These are phyloP conservation scores for Coemansia sp. DNA, from an alignment of 371 early-diverging fungal species.

Conservation along the genomic window DNA sequence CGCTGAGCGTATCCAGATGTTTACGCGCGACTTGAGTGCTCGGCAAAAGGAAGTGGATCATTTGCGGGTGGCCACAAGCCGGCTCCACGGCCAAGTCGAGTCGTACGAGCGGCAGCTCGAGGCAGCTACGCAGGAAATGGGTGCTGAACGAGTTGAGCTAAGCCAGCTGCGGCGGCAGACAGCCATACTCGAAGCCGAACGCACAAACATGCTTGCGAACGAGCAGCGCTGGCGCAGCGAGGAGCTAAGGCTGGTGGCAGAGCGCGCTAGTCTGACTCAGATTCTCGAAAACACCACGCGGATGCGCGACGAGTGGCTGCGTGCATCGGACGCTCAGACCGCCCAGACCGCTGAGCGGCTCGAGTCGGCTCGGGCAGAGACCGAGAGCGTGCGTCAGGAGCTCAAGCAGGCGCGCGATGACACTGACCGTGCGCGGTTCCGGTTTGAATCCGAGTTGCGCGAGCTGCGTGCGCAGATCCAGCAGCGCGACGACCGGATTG, in stretches of 20 bases:
- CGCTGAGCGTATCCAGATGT: constrained; percentile 58
- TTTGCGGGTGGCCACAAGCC: constrained; percentile 47
- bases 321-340: constrained; percentile 31
- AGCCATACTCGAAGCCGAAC: constrained; percentile 35
- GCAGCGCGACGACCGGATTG: constrained; percentile 29
- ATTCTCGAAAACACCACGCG: constrained; percentile 51
- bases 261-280: constrained; percentile 49
- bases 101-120: constrained; percentile 49
- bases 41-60: constrained; percentile 54
- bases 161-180: constrained; percentile 30
- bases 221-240: constrained; percentile 50
- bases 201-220: constrained; percentile 26
- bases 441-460: constrained; percentile 29
- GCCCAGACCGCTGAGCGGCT: constrained; percentile 24
- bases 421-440: constrained; percentile 26
- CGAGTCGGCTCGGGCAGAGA: constrained; percentile 22
- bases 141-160: constrained; percentile 29
- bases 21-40: constrained; percentile 51
- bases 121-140: constrained; percentile 4
- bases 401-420: constrained; percentile 30
- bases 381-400: constrained; percentile 27
- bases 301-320: constrained; percentile 52
- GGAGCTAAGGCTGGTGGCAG: constrained; percentile 38
- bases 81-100: constrained; percentile 49
- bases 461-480: constrained; percentile 35